These are phyloP conservation scores for Gynandropsis gynandra DNA, from an alignment of 345 rosid genomes.

Conservation along the genomic window DNA sequence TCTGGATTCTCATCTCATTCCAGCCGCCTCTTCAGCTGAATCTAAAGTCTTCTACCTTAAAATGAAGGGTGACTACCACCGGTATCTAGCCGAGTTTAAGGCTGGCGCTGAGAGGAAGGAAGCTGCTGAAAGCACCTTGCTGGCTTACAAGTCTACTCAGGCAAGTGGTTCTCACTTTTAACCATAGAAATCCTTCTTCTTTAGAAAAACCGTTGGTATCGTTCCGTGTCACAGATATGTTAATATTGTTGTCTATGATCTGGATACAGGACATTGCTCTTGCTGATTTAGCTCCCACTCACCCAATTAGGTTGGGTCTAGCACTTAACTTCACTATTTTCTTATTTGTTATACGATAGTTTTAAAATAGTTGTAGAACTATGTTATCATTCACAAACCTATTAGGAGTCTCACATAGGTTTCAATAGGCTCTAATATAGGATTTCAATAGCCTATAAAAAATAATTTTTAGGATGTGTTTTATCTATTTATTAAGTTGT, in stretches of 20 bases:
- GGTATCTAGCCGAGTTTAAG: slow-evolving; percentile 86
- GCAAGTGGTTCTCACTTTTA: slow-evolving; percentile 21
- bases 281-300: slow-evolving; percentile 69
- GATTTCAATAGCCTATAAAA: too few relatives aligned
- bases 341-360: too few relatives aligned
- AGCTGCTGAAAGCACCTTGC: slow-evolving; percentile 76
- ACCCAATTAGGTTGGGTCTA: slow-evolving; percentile 81
- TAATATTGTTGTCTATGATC: neutral
- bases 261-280: slow-evolving; percentile 64
- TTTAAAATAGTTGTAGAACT: too few relatives aligned
- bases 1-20: slow-evolving; percentile 51
- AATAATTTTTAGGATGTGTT: too few relatives aligned
- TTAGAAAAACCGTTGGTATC: neutral
- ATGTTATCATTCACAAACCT: too few relatives aligned
- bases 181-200: too few relatives aligned
- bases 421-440: too few relatives aligned
- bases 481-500: too few relatives aligned
- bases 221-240: neutral
- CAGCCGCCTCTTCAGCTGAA: slow-evolving; percentile 55
- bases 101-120: slow-evolving; percentile 75
- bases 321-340: slow-evolving; percentile 85
- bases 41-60: slow-evolving; percentile 68
- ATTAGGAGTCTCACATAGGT: too few relatives aligned
- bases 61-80: slow-evolving; percentile 88
- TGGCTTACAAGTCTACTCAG: slow-evolving; percentile 88